Base-by-base conservation (phyloP, 2,329 filamentous ascomycete species). In the Diaporthe amygdali region DNA sequence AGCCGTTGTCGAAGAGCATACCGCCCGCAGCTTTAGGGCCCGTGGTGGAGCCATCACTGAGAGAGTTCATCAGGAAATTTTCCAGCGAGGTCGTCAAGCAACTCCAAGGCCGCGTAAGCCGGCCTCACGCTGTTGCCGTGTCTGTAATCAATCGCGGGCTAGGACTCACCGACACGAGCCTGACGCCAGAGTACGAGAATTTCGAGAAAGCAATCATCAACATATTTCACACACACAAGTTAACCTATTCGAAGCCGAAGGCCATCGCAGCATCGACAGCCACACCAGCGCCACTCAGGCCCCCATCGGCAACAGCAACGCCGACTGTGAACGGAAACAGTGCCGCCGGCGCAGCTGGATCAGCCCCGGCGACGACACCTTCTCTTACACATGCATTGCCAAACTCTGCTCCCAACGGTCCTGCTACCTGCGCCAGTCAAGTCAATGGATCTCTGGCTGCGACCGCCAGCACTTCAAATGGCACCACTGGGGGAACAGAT, bases 71-170 rank as follows among this genome's bases (percentile, higher is more conserved):
- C 22, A 80, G 82, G 41, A 81, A 81, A 22, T 83, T 88, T 76
- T 86, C 85, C 74, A 82, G 83, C 14, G 84, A 85, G 12, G 79
- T 88, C 20, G 80, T 84, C 14, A 81, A 83, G 66, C 85, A 85
- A 69, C 80, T 88, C 51, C 81, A 81, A 63, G 84, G 82, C 72
- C 82, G 83, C 1, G 80, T 81, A 17, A 80, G 81, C 15, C 81
- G 83, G 69, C 80, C 84, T 20, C 83, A 87, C 70, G 84, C 82
- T 30, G 83, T 87, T 30, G 84, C 87, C 71, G 86, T 87, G 82
- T 87, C 85, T 8, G 86, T 86, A 15, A 79, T 88, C 72, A 88
- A 87, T 73, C 85, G 86, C 32, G 85, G 83, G 54, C 78, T 88
- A 12, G 85, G 85, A 0, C 81, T 89, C 56, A 83, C 86, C 72